Percentiles rank a stretch among this genome's conserved stretches.
Evolutionary conservation across 371 early-diverging fungal species (phyloP).

Genomic region (Mortierella sp.): DNA sequence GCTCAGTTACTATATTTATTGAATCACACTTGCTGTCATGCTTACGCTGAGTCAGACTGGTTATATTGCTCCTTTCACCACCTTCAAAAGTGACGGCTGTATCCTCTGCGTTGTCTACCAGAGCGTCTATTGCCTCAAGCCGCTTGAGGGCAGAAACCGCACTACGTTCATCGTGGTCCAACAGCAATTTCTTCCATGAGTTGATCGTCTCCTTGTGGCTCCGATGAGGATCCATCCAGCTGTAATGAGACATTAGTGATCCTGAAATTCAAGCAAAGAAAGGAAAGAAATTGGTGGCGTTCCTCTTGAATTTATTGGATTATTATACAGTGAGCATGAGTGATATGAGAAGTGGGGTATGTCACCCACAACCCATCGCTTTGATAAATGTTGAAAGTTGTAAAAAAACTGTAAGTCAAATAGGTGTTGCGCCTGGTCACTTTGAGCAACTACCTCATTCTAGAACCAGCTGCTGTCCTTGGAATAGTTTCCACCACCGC

Average conservation of each 20-base stretch:
- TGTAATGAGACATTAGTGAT: neutral
- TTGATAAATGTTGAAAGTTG: too few relatives aligned
- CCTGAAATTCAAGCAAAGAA: too few relatives aligned
- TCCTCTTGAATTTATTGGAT: too few relatives aligned
- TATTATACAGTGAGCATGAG: too few relatives aligned
- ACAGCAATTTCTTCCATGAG: slow-evolving; percentile 22
- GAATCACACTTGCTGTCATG: neutral
- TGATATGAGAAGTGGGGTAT: too few relatives aligned
- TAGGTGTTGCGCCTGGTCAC: neutral
- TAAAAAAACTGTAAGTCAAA: neutral
- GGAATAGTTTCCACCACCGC: slow-evolving; percentile 23
- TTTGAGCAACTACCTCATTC: neutral
- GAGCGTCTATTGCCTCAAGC: neutral
- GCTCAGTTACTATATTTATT: too few relatives aligned
- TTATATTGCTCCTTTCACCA: neutral
- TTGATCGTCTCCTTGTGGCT: slow-evolving; percentile 13
- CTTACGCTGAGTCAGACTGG: neutral
- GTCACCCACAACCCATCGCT: too few relatives aligned
- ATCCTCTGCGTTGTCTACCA: neutral
- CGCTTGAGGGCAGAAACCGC: neutral
- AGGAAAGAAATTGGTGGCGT: too few relatives aligned
- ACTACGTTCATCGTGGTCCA: slow-evolving; percentile 15
- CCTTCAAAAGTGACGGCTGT: neutral
- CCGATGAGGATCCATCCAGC: slow-evolving; percentile 21
- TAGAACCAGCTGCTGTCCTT: slow-evolving; percentile 35